These are phyloP conservation scores for Inga oerstediana DNA, from an alignment of 306 rosid genomes.

Conservation along the genomic window DNA sequence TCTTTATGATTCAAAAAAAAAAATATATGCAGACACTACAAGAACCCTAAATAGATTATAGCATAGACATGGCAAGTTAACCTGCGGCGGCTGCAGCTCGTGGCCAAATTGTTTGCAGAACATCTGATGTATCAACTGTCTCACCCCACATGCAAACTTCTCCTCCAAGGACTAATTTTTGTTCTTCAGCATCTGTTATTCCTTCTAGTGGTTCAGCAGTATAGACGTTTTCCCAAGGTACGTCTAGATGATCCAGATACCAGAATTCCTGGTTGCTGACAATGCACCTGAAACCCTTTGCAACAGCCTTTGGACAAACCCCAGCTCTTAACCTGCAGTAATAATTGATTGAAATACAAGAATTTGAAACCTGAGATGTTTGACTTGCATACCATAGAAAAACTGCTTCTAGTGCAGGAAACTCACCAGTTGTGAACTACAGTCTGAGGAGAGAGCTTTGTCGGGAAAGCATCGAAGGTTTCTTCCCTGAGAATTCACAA, in stretches of 20 bases:
- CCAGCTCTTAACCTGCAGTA: slow-evolving; percentile 74
- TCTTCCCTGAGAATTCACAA: slow-evolving; percentile 79
- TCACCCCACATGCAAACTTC: slow-evolving; percentile 99
- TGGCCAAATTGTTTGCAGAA: slow-evolving; percentile 97
- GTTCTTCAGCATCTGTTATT: slow-evolving; percentile 52
- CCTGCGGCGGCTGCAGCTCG: slow-evolving; percentile 99
- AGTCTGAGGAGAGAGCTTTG: slow-evolving; percentile 81
- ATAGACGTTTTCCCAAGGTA: slow-evolving; percentile 75
- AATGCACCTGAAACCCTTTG: slow-evolving; percentile 85
- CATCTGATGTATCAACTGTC: slow-evolving; percentile 75
- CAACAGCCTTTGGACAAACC: slow-evolving; percentile 89
- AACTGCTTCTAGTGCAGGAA: slow-evolving; percentile 26
- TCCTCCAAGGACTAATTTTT: slow-evolving; percentile 89
- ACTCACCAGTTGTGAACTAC: slow-evolving; percentile 91
- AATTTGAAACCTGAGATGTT: slow-evolving; percentile 19
- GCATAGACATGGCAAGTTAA: slow-evolving; percentile 33
- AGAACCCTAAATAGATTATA: not conserved
- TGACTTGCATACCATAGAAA: slow-evolving; percentile 23
- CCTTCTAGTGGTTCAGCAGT: slow-evolving; percentile 89
- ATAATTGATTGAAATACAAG: slow-evolving; percentile 22
- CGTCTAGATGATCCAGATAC: slow-evolving; percentile 95
- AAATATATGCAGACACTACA: not conserved
- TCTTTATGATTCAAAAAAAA: too few relatives aligned
- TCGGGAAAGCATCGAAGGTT: slow-evolving; percentile 76
- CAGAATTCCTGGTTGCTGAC: slow-evolving; percentile 92